These are phyloP conservation scores for Catunica adiposa DNA, from an alignment of 2,329 filamentous ascomycete species.

Conservation along the genomic window DNA sequence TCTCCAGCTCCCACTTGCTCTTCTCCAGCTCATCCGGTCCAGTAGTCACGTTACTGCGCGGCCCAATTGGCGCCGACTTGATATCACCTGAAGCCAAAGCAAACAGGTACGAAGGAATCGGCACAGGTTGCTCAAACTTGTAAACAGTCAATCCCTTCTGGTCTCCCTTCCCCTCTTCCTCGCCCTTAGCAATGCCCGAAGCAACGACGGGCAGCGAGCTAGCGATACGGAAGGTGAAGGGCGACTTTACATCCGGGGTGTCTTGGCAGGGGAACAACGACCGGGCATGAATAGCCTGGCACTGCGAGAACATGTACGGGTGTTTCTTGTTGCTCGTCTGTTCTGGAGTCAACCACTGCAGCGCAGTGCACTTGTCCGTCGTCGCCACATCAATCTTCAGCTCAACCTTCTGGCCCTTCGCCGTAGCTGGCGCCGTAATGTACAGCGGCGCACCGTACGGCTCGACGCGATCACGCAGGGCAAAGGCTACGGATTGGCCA, in stretches of 20 bases:
- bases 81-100: constrained; percentile 82
- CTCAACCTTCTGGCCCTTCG: constrained; percentile 37
- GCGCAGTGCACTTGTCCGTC: constrained; percentile 72
- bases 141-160: constrained; percentile 50
- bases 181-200: constrained; percentile 51
- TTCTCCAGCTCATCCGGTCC: constrained; percentile 72
- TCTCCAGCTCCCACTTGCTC: constrained; percentile 82
- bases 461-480: constrained; percentile 49
- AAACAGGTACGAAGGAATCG: constrained; percentile 88
- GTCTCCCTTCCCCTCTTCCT: constrained; percentile 27
- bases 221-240: constrained; percentile 73
- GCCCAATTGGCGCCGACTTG: constrained; percentile 68
- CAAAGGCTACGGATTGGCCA: constrained; percentile 47
- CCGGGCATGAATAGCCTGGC: constrained; percentile 87
- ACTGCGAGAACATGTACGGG: constrained; percentile 96
- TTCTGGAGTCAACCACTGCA: constrained; percentile 87
- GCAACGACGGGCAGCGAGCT: constrained; percentile 83
- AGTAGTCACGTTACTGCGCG: constrained; percentile 68
- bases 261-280: constrained; percentile 95
- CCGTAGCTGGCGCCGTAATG: constrained; percentile 37
- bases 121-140: constrained; percentile 75
- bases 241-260: constrained; percentile 94
- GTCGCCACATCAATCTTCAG: constrained; percentile 58
- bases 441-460: constrained; percentile 61
- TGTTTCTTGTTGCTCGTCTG: constrained; percentile 94